Evolutionary conservation across 306 rosid species (phyloP).

Genomic region (Castanopsis chinensis): DNA sequence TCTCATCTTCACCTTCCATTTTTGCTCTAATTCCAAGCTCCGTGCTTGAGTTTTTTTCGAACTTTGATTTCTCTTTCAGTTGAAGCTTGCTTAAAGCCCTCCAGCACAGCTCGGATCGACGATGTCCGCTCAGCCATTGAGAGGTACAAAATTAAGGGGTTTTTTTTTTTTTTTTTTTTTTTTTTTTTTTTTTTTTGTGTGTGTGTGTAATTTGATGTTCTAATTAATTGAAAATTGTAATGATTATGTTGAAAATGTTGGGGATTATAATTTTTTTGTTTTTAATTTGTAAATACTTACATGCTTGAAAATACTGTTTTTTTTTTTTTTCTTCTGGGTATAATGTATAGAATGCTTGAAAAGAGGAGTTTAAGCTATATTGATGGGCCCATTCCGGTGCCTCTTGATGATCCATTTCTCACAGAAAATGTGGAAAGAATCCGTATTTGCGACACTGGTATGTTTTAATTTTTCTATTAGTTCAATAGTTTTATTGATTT

Average conservation of each 20-base stretch:
- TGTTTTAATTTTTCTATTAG: not conserved
- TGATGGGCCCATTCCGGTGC: slow-evolving; percentile 78
- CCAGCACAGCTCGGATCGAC: slow-evolving; percentile 67
- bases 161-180: too few relatives aligned
- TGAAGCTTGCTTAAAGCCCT: slow-evolving; percentile 78
- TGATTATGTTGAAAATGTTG: not conserved
- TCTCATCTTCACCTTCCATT: not conserved
- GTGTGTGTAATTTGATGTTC: not conserved
- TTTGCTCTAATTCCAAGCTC: slow-evolving; percentile 6
- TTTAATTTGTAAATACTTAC: too few relatives aligned
- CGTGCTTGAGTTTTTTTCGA: not conserved
- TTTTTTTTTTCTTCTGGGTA: not conserved
- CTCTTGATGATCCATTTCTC: slow-evolving; percentile 66
- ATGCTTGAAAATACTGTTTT: too few relatives aligned
- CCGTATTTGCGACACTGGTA: slow-evolving; percentile 75
- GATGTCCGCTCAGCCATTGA: slow-evolving; percentile 76
- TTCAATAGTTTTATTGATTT: not conserved
- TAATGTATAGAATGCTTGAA: slow-evolving; percentile 77
- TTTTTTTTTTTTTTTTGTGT: too few relatives aligned
- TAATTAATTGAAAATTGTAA: not conserved
- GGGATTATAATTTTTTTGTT: not conserved
- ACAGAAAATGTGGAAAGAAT: slow-evolving; percentile 74
- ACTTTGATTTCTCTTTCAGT: slow-evolving; percentile 40
- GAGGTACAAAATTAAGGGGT: slow-evolving; percentile 34
- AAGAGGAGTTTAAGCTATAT: slow-evolving; percentile 85